Conservation (phyloP, 306 rosid genomes). For the Begonia peltatifolia region DNA sequence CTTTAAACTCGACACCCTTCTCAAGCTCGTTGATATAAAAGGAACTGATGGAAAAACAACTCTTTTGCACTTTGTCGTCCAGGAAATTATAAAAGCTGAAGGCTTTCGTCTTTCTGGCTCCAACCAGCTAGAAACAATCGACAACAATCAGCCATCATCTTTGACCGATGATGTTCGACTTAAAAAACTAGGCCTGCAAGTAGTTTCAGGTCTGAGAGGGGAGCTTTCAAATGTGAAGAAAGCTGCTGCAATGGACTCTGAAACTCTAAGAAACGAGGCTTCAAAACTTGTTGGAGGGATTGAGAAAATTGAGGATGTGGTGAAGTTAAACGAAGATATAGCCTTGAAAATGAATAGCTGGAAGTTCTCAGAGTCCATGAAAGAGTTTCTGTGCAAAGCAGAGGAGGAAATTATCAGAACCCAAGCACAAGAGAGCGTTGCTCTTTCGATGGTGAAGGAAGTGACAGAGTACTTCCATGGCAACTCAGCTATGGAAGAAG, state of each 20-base stretch:
- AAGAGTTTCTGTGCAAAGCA: slow-evolving; percentile 58
- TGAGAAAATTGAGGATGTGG: slow-evolving; percentile 34
- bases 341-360: slow-evolving; percentile 25
- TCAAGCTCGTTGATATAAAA: slow-evolving; percentile 78
- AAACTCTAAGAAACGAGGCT: slow-evolving; percentile 61
- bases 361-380: slow-evolving; percentile 58
- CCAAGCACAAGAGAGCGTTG: slow-evolving; percentile 86
- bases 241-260: slow-evolving; percentile 89
- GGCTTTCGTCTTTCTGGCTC: slow-evolving; percentile 51
- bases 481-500: slow-evolving; percentile 82
- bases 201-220: slow-evolving; percentile 67
- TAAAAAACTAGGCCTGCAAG: slow-evolving; percentile 71
- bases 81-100: slow-evolving; percentile 83
- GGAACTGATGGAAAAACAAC: slow-evolving; percentile 95
- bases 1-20: slow-evolving; percentile 98
- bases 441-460: slow-evolving; percentile 79
- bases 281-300: slow-evolving; percentile 65
- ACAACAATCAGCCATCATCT: slow-evolving; percentile 2
- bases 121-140: slow-evolving; percentile 24
- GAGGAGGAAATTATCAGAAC: slow-evolving; percentile 63
- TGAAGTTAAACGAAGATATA: slow-evolving; percentile 20
- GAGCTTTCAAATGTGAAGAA: slow-evolving; percentile 83
- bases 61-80: slow-evolving; percentile 82
- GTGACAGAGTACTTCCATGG: slow-evolving; percentile 96
- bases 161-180: slow-evolving; percentile 59